Conservation (phyloP, 768 basidiomycete genomes). For the Naematelia encephala region DNA sequence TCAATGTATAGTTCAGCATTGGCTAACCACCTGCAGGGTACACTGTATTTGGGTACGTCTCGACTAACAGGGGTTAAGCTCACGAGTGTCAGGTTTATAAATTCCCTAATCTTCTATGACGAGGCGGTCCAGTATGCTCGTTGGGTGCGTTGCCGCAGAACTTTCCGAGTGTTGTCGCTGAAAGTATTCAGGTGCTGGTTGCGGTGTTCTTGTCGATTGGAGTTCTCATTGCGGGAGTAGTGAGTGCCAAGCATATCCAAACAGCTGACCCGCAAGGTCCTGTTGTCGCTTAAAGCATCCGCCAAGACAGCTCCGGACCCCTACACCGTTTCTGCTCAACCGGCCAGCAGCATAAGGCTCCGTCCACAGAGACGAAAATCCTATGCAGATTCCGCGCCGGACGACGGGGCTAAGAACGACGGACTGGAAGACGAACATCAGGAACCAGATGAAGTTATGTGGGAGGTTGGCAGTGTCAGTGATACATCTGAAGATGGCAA, state of each 20-base stretch:
- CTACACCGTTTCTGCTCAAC: constrained; percentile 31
- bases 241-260: constrained; percentile 16
- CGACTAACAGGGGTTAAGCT: background rate
- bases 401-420: background rate
- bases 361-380: constrained; percentile 8
- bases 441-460: constrained; percentile 12
- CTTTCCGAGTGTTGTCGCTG: background rate
- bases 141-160: constrained; percentile 58
- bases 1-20: background rate
- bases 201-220: constrained; percentile 81
- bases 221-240: constrained; percentile 83
- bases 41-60: constrained; percentile 37
- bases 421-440: background rate
- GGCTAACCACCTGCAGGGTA: constrained; percentile 19
- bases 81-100: constrained; percentile 56
- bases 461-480: constrained; percentile 27
- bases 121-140: constrained; percentile 78
- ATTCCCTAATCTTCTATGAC: constrained; percentile 73
- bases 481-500: constrained; percentile 20
- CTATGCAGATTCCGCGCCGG: constrained; percentile 7
- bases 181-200: constrained; percentile 57
- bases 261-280: constrained; percentile 50
- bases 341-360: constrained; percentile 24
- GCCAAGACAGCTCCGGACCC: constrained; percentile 39
- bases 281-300: constrained; percentile 73